Conservation (phyloP, 805 yeast species). For the Yarrowia sp. region DNA sequence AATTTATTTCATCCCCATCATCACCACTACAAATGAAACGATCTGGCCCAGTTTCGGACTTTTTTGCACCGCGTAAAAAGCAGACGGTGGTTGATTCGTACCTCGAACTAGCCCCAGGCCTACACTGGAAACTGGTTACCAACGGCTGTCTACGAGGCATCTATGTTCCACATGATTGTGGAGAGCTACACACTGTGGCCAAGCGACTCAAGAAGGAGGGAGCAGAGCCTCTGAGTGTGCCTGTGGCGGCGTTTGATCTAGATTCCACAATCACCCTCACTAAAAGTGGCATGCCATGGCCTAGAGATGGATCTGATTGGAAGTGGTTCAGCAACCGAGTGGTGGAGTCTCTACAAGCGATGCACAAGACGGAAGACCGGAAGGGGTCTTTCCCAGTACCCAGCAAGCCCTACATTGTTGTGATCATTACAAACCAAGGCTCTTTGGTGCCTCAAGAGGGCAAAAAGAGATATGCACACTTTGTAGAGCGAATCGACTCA, state of each 20-base stretch:
- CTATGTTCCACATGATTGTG: background rate
- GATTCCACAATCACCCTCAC: constrained; percentile 76
- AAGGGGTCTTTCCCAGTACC: constrained; percentile 21
- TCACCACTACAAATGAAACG: background rate
- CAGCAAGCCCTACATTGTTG: constrained; percentile 44
- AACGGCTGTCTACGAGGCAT: constrained; percentile 18
- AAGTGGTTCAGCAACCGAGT: constrained; percentile 45
- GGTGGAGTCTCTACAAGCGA: background rate
- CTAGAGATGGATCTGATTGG: constrained; percentile 71
- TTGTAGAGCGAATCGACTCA: constrained; percentile 35
- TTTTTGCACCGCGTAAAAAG: constrained; percentile 14
- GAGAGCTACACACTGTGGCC: background rate
- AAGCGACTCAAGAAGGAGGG: background rate
- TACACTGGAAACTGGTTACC: constrained; percentile 20
- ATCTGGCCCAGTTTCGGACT: constrained; percentile 7
- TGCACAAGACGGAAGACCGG: constrained; percentile 22
- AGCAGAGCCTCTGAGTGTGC: background rate
- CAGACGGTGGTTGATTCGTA: background rate
- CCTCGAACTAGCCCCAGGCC: background rate
- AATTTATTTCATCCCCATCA: background rate
- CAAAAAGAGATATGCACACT: constrained; percentile 39
- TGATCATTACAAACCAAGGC: constrained; percentile 85
- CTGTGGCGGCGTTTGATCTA: constrained; percentile 69
- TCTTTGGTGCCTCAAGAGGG: constrained; percentile 46
- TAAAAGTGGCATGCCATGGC: constrained; percentile 57